A percentile compares a stretch with the other conserved stretches of the same genome.
phyloP scores from a whole-genome alignment of 495 filamentous ascomycete species.

The Platismatia glauca region DNA sequence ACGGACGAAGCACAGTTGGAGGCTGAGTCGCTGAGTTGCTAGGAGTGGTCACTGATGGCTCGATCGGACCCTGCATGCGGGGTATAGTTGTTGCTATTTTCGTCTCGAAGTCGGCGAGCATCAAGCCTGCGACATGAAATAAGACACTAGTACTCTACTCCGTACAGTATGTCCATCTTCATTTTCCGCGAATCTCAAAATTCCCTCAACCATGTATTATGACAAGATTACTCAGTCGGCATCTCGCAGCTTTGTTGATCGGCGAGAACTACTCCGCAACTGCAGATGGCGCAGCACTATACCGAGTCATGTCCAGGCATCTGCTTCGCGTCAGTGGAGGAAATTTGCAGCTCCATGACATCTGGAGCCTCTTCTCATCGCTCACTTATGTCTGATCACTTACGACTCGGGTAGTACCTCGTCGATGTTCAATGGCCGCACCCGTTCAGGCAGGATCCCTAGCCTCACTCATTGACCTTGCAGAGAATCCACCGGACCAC shows the following conservation, averaged over 20 bases:
- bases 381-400: neutral
- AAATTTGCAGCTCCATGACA: neutral
- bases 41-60: neutral
- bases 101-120: neutral
- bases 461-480: constrained; percentile 66
- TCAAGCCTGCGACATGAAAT: no score
- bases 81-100: neutral
- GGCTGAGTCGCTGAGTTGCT: neutral
- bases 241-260: neutral
- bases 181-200: neutral
- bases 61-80: neutral
- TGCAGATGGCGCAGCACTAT: neutral
- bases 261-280: neutral
- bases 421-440: constrained; percentile 29
- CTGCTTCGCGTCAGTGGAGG: neutral
- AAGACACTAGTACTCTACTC: no score
- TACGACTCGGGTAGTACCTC: neutral
- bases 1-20: neutral
- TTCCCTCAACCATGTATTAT: neutral
- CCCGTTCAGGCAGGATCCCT: constrained; percentile 74
- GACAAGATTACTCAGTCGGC: neutral
- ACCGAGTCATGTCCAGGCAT: neutral
- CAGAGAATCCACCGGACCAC: constrained; percentile 78
- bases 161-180: neutral
- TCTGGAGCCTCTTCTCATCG: neutral